Evolutionary conservation across 805 yeast species (phyloP).

Genomic region (Kodamaea leandrae): DNA sequence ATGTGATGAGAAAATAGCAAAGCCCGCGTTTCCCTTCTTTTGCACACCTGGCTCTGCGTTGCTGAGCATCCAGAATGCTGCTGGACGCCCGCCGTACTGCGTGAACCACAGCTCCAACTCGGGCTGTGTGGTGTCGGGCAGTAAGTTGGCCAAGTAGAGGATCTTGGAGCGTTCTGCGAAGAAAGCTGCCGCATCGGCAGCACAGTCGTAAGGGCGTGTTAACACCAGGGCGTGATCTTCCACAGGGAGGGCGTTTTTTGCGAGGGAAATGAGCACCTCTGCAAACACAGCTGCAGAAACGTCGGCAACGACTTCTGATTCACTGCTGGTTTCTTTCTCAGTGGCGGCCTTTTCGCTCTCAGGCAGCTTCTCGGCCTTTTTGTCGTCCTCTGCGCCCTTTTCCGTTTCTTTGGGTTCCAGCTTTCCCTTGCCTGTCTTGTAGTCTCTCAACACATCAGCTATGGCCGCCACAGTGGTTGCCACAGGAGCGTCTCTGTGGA

Average conservation of each 20-base stretch:
- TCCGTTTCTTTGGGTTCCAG: too few relatives aligned
- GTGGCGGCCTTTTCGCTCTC: too few relatives aligned
- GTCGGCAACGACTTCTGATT: too few relatives aligned
- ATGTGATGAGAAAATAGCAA: slow-evolving; percentile 79
- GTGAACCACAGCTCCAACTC: slow-evolving; percentile 91
- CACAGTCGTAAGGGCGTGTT: slow-evolving; percentile 72
- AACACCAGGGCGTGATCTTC: slow-evolving; percentile 55
- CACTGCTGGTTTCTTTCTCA: too few relatives aligned
- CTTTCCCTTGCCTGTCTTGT: too few relatives aligned
- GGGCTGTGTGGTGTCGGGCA: slow-evolving; percentile 83
- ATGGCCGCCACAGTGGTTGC: slow-evolving; percentile 41
- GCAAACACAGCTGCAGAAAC: slow-evolving; percentile 29
- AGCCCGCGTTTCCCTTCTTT: slow-evolving; percentile 57
- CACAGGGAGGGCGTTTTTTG: slow-evolving; percentile 46
- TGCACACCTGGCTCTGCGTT: slow-evolving; percentile 39
- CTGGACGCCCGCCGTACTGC: slow-evolving; percentile 80
- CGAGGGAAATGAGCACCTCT: slow-evolving; percentile 45
- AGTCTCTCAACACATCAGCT: slow-evolving; percentile 47
- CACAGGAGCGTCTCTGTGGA: slow-evolving; percentile 15
- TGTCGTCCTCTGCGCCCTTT: too few relatives aligned
- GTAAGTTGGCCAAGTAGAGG: slow-evolving; percentile 75
- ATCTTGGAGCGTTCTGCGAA: slow-evolving; percentile 71
- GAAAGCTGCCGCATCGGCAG: slow-evolving; percentile 69
- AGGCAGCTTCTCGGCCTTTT: too few relatives aligned
- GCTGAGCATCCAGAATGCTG: slow-evolving; percentile 85